Conservation (phyloP, 2,329 filamentous ascomycete genomes). For the Drechslerella coelobrocha region DNA sequence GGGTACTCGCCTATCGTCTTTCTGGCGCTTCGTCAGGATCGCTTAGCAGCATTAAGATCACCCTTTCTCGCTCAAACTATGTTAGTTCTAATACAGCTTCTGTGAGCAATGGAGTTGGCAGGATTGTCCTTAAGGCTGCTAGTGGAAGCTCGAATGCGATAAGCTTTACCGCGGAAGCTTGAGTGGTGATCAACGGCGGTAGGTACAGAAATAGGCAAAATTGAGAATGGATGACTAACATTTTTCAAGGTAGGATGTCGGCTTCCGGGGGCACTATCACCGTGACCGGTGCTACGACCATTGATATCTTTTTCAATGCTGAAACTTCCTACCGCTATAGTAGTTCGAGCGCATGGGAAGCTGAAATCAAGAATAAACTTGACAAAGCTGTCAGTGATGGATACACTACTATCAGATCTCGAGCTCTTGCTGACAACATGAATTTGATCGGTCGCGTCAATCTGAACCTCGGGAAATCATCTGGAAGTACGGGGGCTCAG, state of each 20-base stretch:
- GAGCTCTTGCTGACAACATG: slow-evolving; percentile 52
- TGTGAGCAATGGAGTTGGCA: slow-evolving; percentile 54
- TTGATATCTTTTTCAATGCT: slow-evolving; percentile 55
- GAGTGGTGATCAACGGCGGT: slow-evolving; percentile 13
- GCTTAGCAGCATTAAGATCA: slow-evolving; percentile 51
- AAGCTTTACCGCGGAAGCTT: slow-evolving; percentile 20
- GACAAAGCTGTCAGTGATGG: slow-evolving; percentile 55
- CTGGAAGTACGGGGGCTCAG: slow-evolving; percentile 54
- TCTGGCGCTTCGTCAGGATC: slow-evolving; percentile 13
- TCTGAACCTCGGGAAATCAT: slow-evolving; percentile 32
- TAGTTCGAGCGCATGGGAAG: slow-evolving; percentile 50
- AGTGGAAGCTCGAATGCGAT: slow-evolving; percentile 56
- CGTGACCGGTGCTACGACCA: slow-evolving; percentile 51
- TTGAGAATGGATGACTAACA: neutral
- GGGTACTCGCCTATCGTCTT: slow-evolving; percentile 56
- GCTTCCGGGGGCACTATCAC: slow-evolving; percentile 17
- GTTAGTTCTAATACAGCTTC: slow-evolving; percentile 56
- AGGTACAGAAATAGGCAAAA: slow-evolving; percentile 5
- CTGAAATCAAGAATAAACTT: slow-evolving; percentile 54
- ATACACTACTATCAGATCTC: slow-evolving; percentile 54
- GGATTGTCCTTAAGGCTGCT: slow-evolving; percentile 57
- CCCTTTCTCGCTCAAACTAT: slow-evolving; percentile 52
- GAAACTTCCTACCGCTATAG: slow-evolving; percentile 55
- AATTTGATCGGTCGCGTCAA: slow-evolving; percentile 51
- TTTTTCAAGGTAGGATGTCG: slow-evolving; percentile 18